These are phyloP conservation scores for Coemansia sp. DNA, from an alignment of 192 early-diverging fungal species.

Conservation along the genomic window DNA sequence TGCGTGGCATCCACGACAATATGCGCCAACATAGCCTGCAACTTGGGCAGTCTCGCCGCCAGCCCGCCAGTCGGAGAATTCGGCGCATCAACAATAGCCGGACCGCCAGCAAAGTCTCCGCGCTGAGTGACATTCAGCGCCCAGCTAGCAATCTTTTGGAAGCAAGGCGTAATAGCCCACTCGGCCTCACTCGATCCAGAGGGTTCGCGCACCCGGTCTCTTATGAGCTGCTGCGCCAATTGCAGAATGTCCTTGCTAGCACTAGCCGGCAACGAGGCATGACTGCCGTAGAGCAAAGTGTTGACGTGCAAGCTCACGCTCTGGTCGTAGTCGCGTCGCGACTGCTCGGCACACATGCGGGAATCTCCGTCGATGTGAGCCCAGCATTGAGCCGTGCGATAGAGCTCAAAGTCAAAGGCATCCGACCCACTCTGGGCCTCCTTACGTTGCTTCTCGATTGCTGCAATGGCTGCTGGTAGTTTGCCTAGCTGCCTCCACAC, in stretches of 20 bases:
- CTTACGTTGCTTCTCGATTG: not conserved
- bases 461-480: not conserved
- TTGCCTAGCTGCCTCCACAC: conserved; percentile 31
- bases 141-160: conserved; percentile 35
- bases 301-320: conserved; percentile 13
- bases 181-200: conserved; percentile 21
- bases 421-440: not conserved
- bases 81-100: conserved; percentile 10
- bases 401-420: conserved; percentile 33
- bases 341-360: not conserved
- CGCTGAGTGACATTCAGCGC: conserved; percentile 12
- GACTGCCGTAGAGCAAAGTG: conserved; percentile 15
- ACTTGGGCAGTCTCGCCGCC: conserved; percentile 4
- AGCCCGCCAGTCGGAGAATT: conserved; percentile 6
- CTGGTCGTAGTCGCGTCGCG: conserved; percentile 18
- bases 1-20: conserved; percentile 18
- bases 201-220: conserved; percentile 19
- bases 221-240: conserved; percentile 34
- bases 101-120: conserved; percentile 13
- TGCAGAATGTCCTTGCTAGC: conserved; percentile 29
- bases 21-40: conserved; percentile 22
- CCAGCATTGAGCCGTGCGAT: conserved; percentile 31
- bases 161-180: conserved; percentile 38
- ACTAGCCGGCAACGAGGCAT: conserved; percentile 5
- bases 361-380: not conserved